phyloP scores from a whole-genome alignment of 1,284 basidiomycete genomes.

The Malassezia sp. region DNA sequence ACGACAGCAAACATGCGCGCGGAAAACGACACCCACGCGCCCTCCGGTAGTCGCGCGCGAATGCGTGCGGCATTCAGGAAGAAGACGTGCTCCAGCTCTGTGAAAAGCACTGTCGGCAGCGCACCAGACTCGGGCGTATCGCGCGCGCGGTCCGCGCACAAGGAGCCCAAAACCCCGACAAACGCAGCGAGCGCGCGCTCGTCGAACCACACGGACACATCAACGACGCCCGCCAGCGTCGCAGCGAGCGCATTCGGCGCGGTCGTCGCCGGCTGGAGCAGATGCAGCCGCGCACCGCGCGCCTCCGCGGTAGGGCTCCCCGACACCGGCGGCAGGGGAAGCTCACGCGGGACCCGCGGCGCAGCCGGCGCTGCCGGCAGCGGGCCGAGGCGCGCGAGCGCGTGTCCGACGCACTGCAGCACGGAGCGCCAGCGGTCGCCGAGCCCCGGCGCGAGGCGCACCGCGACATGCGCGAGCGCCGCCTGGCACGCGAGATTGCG shows the following conservation, averaged over 20 bases:
- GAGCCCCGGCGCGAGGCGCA: conserved; percentile 71
- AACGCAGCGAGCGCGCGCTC: conserved; percentile 2
- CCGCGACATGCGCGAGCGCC: conserved; percentile 64
- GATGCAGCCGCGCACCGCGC: neutral
- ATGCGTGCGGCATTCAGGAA: conserved; percentile 73
- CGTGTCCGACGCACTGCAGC: conserved; percentile 53
- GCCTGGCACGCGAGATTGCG: conserved; percentile 82
- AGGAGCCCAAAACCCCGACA: neutral
- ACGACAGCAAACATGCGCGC: neutral
- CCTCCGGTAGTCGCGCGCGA: conserved; percentile 61
- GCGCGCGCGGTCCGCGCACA: conserved; percentile 47
- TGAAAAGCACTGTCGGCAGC: conserved; percentile 66
- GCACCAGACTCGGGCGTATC: conserved; percentile 68
- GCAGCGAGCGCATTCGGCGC: neutral
- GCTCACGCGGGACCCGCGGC: neutral
- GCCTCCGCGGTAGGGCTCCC: no score
- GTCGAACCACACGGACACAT: neutral
- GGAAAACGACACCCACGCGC: conserved; percentile 58
- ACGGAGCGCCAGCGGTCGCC: conserved; percentile 82
- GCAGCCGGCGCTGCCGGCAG: neutral
- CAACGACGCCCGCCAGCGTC: conserved; percentile 6
- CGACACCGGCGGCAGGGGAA: no score
- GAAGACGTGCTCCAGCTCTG: conserved; percentile 67
- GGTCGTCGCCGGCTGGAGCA: neutral
- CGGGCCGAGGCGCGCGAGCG: conserved; percentile 16